Evolutionary conservation across 495 filamentous ascomycete genomes (phyloP), one percentile per base, ranked within the genome.

Genomic region (Penicillium parvum): DNA sequence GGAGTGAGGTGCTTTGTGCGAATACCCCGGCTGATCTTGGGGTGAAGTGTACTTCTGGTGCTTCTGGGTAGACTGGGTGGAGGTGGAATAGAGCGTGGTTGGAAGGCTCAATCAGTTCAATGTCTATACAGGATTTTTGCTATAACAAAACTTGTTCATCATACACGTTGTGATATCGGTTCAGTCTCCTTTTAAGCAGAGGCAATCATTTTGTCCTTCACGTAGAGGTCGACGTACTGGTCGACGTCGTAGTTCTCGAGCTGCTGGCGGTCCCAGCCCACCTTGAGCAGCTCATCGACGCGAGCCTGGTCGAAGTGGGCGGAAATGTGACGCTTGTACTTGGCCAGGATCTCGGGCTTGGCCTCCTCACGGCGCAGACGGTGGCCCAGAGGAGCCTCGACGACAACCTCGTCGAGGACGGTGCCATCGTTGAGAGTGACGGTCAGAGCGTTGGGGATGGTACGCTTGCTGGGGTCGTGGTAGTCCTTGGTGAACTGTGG

Each of bases 341-440:
- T 98, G 52, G 79, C 81, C 45, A 96, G 63, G 44, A 98, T 94
- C 61, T 96, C 83, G 29, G 92, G 92, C 76, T 97, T 98, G 49
- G 94, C 92, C 76, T 98, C 92, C 59, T 92, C 88, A 56, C 92
- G 82, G 45, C 92, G 79, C 52, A 94, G 75, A 49, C 82, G 85
- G 73, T 98, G 92, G 43, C 92, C 92, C 36, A 98, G 78, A 25
- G 92, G 92, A 25, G 94, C 92, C 72, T 97, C 90, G 22, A 98
- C 84, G n/a, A 86, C 83, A 26, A 91, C 79, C 68, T 98, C 92
- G 11, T 90, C 81, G 14, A 96, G 77, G 15, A 88, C 76, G n/a
- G 90, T 96, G 58, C 92, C 92, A 53, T 98, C 94, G 57, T 94
- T 90, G 33, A 98, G 75, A 53, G 82, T 90, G 32, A 98, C 88